Conservation (phyloP, 805 yeast genomes). For the Torulaspora delbrueckii region DNA sequence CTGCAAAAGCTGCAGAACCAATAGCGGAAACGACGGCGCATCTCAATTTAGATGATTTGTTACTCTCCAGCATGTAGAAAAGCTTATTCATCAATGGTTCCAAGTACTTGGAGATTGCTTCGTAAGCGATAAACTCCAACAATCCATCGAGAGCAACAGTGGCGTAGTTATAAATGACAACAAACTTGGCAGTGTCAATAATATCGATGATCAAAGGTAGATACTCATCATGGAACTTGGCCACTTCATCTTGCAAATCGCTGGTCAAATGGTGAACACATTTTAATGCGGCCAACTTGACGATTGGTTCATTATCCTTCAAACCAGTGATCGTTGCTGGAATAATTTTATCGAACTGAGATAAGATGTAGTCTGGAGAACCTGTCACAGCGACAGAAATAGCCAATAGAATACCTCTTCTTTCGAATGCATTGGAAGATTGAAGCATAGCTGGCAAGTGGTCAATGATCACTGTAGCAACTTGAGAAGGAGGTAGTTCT, state of each 20-base stretch:
- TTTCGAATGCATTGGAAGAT: slow-evolving; percentile 64
- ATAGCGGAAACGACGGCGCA: slow-evolving; percentile 87
- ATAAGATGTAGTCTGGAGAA: slow-evolving; percentile 85
- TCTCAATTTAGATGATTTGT: slow-evolving; percentile 65
- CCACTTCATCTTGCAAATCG: slow-evolving; percentile 79
- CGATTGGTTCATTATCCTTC: slow-evolving; percentile 67
- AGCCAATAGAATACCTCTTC: slow-evolving; percentile 82
- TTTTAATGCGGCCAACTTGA: slow-evolving; percentile 80
- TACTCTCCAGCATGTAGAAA: slow-evolving; percentile 72
- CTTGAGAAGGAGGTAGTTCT: slow-evolving; percentile 90
- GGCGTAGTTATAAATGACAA: slow-evolving; percentile 83
- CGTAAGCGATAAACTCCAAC: slow-evolving; percentile 85
- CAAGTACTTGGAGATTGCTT: slow-evolving; percentile 73
- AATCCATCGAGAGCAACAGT: slow-evolving; percentile 88
- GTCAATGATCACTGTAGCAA: slow-evolving; percentile 71
- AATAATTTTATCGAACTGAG: slow-evolving; percentile 67
- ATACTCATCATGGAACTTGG: slow-evolving; percentile 75
- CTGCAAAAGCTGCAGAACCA: slow-evolving; percentile 94
- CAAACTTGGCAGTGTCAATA: slow-evolving; percentile 79
- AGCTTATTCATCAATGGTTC: slow-evolving; percentile 88
- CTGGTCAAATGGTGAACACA: slow-evolving; percentile 72
- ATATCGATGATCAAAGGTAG: slow-evolving; percentile 82
- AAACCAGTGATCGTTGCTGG: slow-evolving; percentile 72
- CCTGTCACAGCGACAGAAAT: slow-evolving; percentile 83
- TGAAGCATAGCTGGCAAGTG: slow-evolving; percentile 53